Evolutionary conservation across 2,329 filamentous ascomycete genomes (phyloP), one percentile per base, ranked within the genome.

Genomic region (Ceratocystiopsis sp.): DNA sequence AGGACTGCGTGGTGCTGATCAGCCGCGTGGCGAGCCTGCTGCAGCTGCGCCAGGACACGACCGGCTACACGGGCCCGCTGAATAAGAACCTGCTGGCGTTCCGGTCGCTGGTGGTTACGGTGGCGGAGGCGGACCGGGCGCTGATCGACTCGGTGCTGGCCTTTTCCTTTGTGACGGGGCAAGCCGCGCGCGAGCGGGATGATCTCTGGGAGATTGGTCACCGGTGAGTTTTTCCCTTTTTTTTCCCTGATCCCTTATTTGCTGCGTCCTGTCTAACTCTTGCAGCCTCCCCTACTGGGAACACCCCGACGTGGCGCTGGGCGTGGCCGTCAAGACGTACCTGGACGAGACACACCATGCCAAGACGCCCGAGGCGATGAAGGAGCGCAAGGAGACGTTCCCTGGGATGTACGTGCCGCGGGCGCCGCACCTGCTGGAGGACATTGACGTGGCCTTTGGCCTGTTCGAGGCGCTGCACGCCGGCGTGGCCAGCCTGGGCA

Each of bases 31-130:
- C 87, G 14, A 86, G 83, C 42, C 67, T 96, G 45, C 73, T 86
- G 42, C 84, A 82, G 55, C 68, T 96, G 48, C 75, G 78, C 32
- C 91, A 98, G 58, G 74, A 84, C 52, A 70, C 73, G 4, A 87
- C 89, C 52, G 91, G 91, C 29, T 98, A 95, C 61, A 95, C 89
- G 2, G 91, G 91, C 1, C 89, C 91, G 1, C 70, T 98, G 1
- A 94, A 86, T 66, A 80, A 91, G 59, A 86, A 89, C 51, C 69
- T 95, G 42, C 69, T 98, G 37, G 79, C 78, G 21, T 98, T 87
- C 65, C 82, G 85, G 47, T 87, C 85, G 1, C 69, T 96, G 45
- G 78, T 85, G 36, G 80, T 80, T 2, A 76, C 83, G 36, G 78
- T 95, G 19, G 80, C 87, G 35, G 75, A 80, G 49, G 76, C 78